phyloP scores from a whole-genome alignment of 192 early-diverging fungal species.

The Coemansia sp. region DNA sequence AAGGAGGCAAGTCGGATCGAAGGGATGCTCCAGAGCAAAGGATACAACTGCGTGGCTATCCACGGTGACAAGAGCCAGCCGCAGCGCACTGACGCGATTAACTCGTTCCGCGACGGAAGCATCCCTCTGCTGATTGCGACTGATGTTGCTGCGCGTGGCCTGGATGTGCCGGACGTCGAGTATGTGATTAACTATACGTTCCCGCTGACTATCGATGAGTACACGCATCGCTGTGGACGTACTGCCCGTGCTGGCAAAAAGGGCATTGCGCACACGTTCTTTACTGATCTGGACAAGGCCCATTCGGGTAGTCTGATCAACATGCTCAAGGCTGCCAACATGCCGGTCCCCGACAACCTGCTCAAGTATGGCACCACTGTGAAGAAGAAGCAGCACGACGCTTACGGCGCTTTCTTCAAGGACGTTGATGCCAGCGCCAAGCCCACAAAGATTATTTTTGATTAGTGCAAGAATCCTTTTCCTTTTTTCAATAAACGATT shows the following conservation, averaged over 20 bases:
- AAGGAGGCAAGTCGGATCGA: slow-evolving; percentile 90
- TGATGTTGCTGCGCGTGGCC: slow-evolving; percentile 88
- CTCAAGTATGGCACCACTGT: slow-evolving; percentile 94
- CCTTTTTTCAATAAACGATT: background rate
- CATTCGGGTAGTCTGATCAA: slow-evolving; percentile 89
- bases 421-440: slow-evolving; percentile 81
- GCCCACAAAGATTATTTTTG: slow-evolving; percentile 91
- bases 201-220: slow-evolving; percentile 96
- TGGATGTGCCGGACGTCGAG: slow-evolving; percentile 88
- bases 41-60: slow-evolving; percentile 81
- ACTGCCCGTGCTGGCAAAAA: slow-evolving; percentile 92
- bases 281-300: slow-evolving; percentile 85
- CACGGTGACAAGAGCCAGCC: slow-evolving; percentile 91
- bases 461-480: slow-evolving; percentile 17
- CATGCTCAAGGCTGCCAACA: slow-evolving; percentile 83
- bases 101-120: slow-evolving; percentile 77
- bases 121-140: slow-evolving; percentile 90
- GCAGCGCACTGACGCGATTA: slow-evolving; percentile 76
- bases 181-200: slow-evolving; percentile 96
- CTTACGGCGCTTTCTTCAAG: slow-evolving; percentile 94
- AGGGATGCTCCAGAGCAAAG: slow-evolving; percentile 64
- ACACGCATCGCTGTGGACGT: slow-evolving; percentile 91
- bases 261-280: slow-evolving; percentile 91
- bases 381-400: slow-evolving; percentile 95
- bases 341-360: slow-evolving; percentile 81